phyloP scores from a whole-genome alignment of 2,329 filamentous ascomycete genomes.

The Venturia pyrina region DNA sequence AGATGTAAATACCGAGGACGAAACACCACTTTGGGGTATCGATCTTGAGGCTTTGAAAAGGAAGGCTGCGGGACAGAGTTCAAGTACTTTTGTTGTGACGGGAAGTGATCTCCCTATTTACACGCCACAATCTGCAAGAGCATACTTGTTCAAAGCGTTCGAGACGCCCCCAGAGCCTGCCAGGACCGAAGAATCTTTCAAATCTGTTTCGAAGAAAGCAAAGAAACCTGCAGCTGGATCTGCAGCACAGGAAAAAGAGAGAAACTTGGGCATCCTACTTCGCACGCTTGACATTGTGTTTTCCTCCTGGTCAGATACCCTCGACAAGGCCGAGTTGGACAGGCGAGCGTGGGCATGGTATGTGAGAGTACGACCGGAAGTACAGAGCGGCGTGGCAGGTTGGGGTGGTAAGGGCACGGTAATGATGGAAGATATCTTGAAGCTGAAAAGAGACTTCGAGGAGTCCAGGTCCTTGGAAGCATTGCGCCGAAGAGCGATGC shows the following conservation, averaged over 20 bases:
- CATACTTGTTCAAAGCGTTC: constrained; percentile 51
- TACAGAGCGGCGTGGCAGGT: constrained; percentile 62
- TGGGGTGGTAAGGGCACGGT: constrained; percentile 76
- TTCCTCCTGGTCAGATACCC: constrained; percentile 59
- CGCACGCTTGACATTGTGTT: constrained; percentile 63
- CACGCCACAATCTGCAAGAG: constrained; percentile 57
- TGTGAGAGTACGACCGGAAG: constrained; percentile 61
- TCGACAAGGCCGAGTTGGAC: constrained; percentile 60
- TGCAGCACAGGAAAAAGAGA: constrained; percentile 51
- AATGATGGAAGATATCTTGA: constrained; percentile 55
- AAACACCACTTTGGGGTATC: constrained; percentile 47
- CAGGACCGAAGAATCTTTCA: not conserved
- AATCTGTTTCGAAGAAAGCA: constrained; percentile 19
- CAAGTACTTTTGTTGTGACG: not conserved
- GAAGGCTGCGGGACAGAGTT: constrained; percentile 23
- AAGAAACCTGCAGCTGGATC: constrained; percentile 47
- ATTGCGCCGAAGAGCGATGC: too few relatives aligned
- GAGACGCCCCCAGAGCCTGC: constrained; percentile 26
- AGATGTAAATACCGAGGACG: constrained; percentile 18
- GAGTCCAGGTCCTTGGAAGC: not conserved
- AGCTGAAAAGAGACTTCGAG: constrained; percentile 33
- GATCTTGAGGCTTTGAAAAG: constrained; percentile 47
- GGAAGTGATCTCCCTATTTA: constrained; percentile 57
- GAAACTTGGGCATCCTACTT: constrained; percentile 59
- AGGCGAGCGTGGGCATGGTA: constrained; percentile 76